Evolutionary conservation across 2,329 filamentous ascomycete species (phyloP), one percentile per base, ranked within the genome.

Genomic region (Claviceps citrina): DNA sequence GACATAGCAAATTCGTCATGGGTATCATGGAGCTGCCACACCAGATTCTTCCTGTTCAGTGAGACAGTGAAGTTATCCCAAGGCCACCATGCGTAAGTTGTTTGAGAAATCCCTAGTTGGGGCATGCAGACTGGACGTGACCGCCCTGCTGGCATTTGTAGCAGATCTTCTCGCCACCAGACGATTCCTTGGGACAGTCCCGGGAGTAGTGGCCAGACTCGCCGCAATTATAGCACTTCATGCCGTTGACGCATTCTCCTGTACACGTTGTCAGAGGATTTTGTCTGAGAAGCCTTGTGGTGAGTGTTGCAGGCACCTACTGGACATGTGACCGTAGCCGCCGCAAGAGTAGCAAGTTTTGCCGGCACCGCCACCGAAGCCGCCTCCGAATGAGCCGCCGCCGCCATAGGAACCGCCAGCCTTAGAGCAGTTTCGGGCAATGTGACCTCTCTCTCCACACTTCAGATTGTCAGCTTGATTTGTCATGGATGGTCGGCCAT

Each of bases 221-320:
- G 57, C 76, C 76, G 53, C 91, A 96, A 78, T 95, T 95, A 79
- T 96, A 98, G 81, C 91, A 98, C 74, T 96, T 96, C 73, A 93
- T 89, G 56, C 91, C 91, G 64, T 96, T 93, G 54, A 89, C 93
- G 68, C 91, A 98, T 67, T 96, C 91, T 52, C 75, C 73, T 76
- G 42, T 16, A 37, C n/a, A 15, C 36, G 37, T 37, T 36, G 55
- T 48, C 55, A 53, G 32, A n/a, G n/a, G 5, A 6, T 13, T 4
- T 15, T 13, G 19, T n/a, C 22, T 15, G n/a, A 7, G 12, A 13
- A n/a, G n/a, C n/a, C n/a, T n/a, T n/a, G n/a, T n/a, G n/a, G n/a
- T 5, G 7, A 5, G 24, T 7, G 12, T 12, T n/a, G 15, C 10
- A 13, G 5, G 7, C 20, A 70, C 73, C 56, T 59, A 72, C 87